A percentile compares a stretch with the other conserved stretches of the same genome.
Conservation (phyloP, 208 protist species). For the Trypanosoma vivax region DNA sequence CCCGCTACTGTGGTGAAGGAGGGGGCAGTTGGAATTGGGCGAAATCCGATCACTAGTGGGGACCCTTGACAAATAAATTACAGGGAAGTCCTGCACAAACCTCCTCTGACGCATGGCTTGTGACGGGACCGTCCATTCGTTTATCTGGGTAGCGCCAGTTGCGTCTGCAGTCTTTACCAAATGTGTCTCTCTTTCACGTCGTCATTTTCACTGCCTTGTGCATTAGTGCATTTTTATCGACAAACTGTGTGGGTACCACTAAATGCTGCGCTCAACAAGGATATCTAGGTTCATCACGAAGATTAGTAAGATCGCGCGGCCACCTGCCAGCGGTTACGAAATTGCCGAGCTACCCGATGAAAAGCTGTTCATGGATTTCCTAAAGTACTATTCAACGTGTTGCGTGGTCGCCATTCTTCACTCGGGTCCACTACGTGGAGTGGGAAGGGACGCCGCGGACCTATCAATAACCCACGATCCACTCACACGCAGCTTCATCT, state of each 20-base stretch:
- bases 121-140: too few species aligned
- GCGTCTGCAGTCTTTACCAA: too few species aligned
- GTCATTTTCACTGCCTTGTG: too few species aligned
- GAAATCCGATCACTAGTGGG: too few species aligned
- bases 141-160: too few species aligned
- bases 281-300: constrained; percentile 44
- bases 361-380: constrained; percentile 58
- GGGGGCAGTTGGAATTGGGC: too few species aligned
- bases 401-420: constrained; percentile 64
- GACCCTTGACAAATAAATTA: too few species aligned
- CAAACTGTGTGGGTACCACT: not conserved
- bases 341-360: constrained; percentile 81
- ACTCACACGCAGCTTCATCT: constrained; percentile 69
- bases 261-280: constrained; percentile 27
- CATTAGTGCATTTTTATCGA: too few species aligned
- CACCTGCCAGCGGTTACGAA: constrained; percentile 75
- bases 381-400: constrained; percentile 52
- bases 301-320: constrained; percentile 56
- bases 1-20: too few species aligned
- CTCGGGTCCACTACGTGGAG: constrained; percentile 26
- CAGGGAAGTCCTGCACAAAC: too few species aligned
- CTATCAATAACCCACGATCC: constrained; percentile 37
- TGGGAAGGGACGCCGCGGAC: not conserved
- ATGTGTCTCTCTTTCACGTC: too few species aligned
- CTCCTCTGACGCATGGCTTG: too few species aligned